Evolutionary conservation across 2,329 filamentous ascomycete genomes (phyloP), one percentile per base, ranked within the genome.

Genomic region (Escovopsis sp.): DNA sequence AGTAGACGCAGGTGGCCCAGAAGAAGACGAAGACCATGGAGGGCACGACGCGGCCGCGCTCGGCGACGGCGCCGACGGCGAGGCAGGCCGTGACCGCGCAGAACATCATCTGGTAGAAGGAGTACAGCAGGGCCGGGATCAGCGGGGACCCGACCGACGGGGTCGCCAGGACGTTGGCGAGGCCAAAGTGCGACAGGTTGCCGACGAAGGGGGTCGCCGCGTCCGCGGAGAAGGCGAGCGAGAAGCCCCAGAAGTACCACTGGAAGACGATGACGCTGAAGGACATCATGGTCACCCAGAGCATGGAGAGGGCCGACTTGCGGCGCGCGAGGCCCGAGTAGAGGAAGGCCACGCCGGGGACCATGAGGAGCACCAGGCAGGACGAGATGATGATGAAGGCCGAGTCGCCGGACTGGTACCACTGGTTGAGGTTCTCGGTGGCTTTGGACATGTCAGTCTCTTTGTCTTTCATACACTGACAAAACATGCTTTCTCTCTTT

Each of bases 181-280:
- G 72, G 47, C 87, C 91, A 53, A 96, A 94, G 62, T 93, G 84
- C 52, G 79, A 73, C 43, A 98, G 66, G 60, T 96, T 78, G 42
- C 91, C 91, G 57, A 98, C 96, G 66, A 84, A 96, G 41, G 84
- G 82, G 65, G 84, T 95, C 51, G 76, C 86, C 5, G 81, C 84
- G 12, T 77, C 78, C 35, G 74, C 71, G 56, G 84, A 91, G 65
- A 96, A 95, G 40, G 89, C 88, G 47, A 98, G 71, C 12, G 89
- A 94, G 64, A 94, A 98, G 32, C 91, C 91, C 89, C 91, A 96
- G 63, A 98, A 95, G 58, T 95, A 96, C 91, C 91, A 98, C 67
- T 98, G 91, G 69, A 98, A 95, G 43, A 84, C 82, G 60, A 95
- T 73, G 57, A 96, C 79, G 38, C 84, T 88, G 58, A 83, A 83